These are phyloP conservation scores for Echium plantagineum DNA, from an alignment of 257 asterid genomes.

Conservation along the genomic window DNA sequence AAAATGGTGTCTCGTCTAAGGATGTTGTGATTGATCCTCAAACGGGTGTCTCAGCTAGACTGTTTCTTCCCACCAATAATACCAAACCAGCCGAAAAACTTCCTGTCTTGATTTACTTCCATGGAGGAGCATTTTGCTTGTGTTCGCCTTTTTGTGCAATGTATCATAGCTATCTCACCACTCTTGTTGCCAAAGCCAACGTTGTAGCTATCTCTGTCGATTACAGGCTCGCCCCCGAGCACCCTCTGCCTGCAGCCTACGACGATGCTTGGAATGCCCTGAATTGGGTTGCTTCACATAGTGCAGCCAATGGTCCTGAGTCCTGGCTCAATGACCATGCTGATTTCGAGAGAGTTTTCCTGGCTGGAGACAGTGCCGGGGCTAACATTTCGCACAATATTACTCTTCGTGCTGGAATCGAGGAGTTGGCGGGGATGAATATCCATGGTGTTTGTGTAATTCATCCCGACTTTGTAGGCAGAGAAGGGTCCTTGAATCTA, in stretches of 20 bases:
- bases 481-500: constrained; percentile 16
- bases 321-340: constrained; percentile 28
- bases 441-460: constrained; percentile 24
- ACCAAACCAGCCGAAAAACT: constrained; percentile 17
- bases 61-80: constrained; percentile 25
- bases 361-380: constrained; percentile 39
- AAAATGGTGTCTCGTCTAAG: constrained; percentile 21
- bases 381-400: constrained; percentile 30
- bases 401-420: constrained; percentile 21
- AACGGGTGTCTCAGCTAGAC: constrained; percentile 30
- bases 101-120: constrained; percentile 31
- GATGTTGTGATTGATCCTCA: constrained; percentile 24
- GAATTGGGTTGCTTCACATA: constrained; percentile 24
- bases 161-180: constrained; percentile 31
- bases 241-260: constrained; percentile 30
- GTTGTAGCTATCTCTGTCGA: constrained; percentile 28
- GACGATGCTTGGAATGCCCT: constrained; percentile 35
- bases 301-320: constrained; percentile 7
- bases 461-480: constrained; percentile 21
- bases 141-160: constrained; percentile 21
- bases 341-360: constrained; percentile 20
- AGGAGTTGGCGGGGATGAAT: constrained; percentile 4
- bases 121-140: constrained; percentile 38
- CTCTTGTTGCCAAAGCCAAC: constrained; percentile 29
- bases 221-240: constrained; percentile 34